Evolutionary conservation across 2,329 filamentous ascomycete species (phyloP).

Genomic region (Colletotrichum sojae): DNA sequence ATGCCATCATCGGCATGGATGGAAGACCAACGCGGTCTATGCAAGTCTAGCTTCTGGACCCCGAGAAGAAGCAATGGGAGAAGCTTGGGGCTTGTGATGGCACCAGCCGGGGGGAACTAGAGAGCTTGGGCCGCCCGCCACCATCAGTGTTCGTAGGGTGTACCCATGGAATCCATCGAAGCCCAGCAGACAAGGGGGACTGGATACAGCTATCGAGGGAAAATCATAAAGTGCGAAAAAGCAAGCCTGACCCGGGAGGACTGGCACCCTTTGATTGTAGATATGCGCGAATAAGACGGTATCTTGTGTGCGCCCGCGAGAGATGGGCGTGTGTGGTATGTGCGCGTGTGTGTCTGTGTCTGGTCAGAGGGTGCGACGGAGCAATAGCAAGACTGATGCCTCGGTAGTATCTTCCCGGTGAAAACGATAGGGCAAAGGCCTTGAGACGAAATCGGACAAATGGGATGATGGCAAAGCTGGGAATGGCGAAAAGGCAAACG

Average conservation of each 20-base stretch:
- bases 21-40: slow-evolving; percentile 1
- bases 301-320: too few relatives aligned
- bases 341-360: too few relatives aligned
- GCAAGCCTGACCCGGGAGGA: slow-evolving; percentile 16
- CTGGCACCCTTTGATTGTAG: slow-evolving; percentile 2
- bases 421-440: background rate
- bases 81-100: slow-evolving; percentile 31
- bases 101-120: slow-evolving; percentile 15
- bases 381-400: background rate
- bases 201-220: too few relatives aligned
- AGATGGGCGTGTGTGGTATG: too few relatives aligned
- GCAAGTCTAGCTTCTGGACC: slow-evolving; percentile 15
- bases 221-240: background rate
- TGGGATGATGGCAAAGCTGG: slow-evolving; percentile 25
- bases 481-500: slow-evolving; percentile 29
- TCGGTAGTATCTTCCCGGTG: slow-evolving; percentile 1
- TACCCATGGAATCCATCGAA: background rate
- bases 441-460: slow-evolving; percentile 17
- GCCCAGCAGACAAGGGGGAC: background rate
- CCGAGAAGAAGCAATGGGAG: slow-evolving; percentile 16
- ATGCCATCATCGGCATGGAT: slow-evolving; percentile 20
- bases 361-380: background rate
- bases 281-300: background rate
- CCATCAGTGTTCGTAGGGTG: background rate
- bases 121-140: slow-evolving; percentile 29